Base-by-base conservation (phyloP, 768 basidiomycete genomes). In the Podaxis pistillaris region DNA sequence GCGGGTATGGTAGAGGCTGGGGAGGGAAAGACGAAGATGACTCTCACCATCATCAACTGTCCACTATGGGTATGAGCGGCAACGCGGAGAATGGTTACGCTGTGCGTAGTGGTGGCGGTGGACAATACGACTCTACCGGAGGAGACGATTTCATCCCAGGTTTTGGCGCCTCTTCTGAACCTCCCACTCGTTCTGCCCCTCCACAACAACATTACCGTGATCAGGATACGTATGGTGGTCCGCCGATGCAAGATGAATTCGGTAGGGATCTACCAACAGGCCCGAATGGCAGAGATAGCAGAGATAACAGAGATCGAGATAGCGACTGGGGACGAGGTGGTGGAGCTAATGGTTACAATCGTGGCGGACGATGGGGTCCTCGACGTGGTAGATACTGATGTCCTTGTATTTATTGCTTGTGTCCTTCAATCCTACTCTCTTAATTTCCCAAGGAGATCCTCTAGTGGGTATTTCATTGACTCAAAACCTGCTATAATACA, bases 251-350 rank as follows among this genome's bases (percentile, higher is more conserved):
- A 50, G 61, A 62, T 26, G 61, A 62, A 50, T 62, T 62, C n/a
- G 61, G 61, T 40, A 54, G 61, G 1, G 60, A 62, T 22, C 15
- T 58, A 24, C 30, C 57, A 36, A 62, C 63, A 19, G 63, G 62
- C 22, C 63, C 59, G 41, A 56, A 58, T 44, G 55, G 59, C 15
- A 57, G 64, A 28, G 63, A 63, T 47, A 52, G 49, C 50, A 61
- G 64, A 22, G 63, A 63, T 41, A 44, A 54, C 52, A 53, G 64
- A 51, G 60, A 60, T 30, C 55, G 66, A 33, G 44, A 59, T 63
- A 56, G 63, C 26, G 66, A 65, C 28, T 62, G 66, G 64, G 61
- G 58, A 17, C 51, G 63, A 22, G 62, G 55, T 13, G 56, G 58
- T 40, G 55, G 66, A 15, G 36, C 22, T 50, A 64, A 59, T n/a